Percentiles rank a stretch among this genome's conserved stretches.
Conservation (phyloP, 129 eudicot genomes). For the Scalesia atractyloides region DNA sequence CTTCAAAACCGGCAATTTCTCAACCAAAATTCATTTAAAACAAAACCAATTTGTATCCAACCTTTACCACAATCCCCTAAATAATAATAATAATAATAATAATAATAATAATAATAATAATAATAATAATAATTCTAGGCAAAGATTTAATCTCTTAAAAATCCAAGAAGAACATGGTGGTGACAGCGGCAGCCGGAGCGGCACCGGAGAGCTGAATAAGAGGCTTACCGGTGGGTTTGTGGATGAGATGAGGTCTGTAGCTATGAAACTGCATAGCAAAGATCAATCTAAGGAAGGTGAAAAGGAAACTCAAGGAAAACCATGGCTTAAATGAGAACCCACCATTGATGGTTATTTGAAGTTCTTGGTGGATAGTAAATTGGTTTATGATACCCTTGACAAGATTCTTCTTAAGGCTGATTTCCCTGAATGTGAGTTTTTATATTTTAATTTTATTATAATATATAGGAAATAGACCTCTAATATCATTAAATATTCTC, state of each 20-base stretch:
- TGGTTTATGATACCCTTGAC: slow-evolving; percentile 89
- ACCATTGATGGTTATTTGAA: slow-evolving; percentile 77
- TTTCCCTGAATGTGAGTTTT: slow-evolving; percentile 75
- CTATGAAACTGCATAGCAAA: slow-evolving; percentile 82
- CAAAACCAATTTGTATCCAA: slow-evolving; percentile 25
- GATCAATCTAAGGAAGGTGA: slow-evolving; percentile 95
- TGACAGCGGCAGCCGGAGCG: slow-evolving; percentile 26
- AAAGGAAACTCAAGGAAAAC: slow-evolving; percentile 66
- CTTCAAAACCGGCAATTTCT: slow-evolving; percentile 34
- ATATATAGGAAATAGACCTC: too few species aligned
- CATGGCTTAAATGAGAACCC: slow-evolving; percentile 89
- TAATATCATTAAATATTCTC: too few species aligned
- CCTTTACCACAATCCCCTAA: slow-evolving; percentile 8
- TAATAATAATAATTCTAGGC: background rate
- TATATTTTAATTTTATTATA: background rate
- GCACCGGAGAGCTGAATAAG: slow-evolving; percentile 41
- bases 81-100: too few species aligned
- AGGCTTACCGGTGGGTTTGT: slow-evolving; percentile 81
- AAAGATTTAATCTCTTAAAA: background rate
- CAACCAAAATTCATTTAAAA: slow-evolving; percentile 39
- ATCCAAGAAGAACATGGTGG: slow-evolving; percentile 41
- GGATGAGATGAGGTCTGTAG: slow-evolving; percentile 97
- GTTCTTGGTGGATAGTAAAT: slow-evolving; percentile 91
- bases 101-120: too few species aligned
- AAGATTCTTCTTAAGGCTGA: slow-evolving; percentile 66